Evolutionary conservation across 345 rosid genomes (phyloP), one percentile per base, ranked within the genome.

Genomic region (Psidium guajava): DNA sequence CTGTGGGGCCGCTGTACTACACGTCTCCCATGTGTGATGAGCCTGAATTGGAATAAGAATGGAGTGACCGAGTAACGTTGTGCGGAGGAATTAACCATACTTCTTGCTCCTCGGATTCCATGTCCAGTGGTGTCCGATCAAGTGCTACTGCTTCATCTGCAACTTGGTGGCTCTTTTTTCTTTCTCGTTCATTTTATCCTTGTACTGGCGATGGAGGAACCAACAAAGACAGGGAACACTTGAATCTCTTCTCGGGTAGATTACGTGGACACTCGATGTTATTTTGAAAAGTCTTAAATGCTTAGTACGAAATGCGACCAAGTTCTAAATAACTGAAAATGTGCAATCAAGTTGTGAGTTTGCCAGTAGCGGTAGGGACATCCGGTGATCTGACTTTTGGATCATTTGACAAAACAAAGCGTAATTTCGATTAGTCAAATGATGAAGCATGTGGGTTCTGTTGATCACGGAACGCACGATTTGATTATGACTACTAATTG

Each of bases 21-120:
- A 96, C 96, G 11, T 86, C 91, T 52, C 95, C 95, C 3, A 93
- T 93, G 95, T 96, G 97, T 86, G 92, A 93, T 50, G 89, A 90
- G 52, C 96, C 98, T 40, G 91, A 88, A 20, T 73, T 83, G 28
- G 77, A 69, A 32, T 69, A 18, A 69, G 77, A 69, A 69, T 8
- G 77, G 58, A 55, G 58, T 55, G 8, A 8, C n/a, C 58, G 24
- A 21, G 58, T 8, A 3, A 55, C 58, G 8, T 22, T 25, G 25
- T 22, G 58, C 5, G 58, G 22, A 55, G n/a, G 24, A 55, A 22
- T 36, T 4, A 24, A 24, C 77, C 77, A 69, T 4, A 24, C 32
- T 36, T 32, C 47, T 2, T 69, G 47, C 24, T 8, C 47, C 77
- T 32, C 47, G 47, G 18, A 5, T 32, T 64, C 42, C 77, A 32